These are phyloP conservation scores for Psilocybe tampanensis DNA, from an alignment of 768 basidiomycete genomes.

Conservation along the genomic window DNA sequence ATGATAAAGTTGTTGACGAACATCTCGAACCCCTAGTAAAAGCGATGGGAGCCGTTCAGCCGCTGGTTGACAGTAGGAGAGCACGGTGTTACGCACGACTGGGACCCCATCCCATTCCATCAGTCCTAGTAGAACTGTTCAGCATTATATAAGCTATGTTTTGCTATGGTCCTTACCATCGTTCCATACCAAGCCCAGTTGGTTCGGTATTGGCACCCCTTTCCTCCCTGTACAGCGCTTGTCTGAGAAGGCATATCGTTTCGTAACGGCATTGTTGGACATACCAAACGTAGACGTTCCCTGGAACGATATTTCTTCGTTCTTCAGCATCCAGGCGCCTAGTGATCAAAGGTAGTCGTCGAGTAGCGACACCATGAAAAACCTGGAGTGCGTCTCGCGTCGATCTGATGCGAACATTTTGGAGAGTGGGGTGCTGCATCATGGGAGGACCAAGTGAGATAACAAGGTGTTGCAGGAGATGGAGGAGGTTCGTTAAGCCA, in stretches of 20 bases:
- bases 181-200: slow-evolving; percentile 84
- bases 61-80: slow-evolving; percentile 1
- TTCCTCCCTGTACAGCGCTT: slow-evolving; percentile 56
- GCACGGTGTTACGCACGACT: slow-evolving; percentile 58
- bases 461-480: slow-evolving; percentile 19
- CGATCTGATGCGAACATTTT: slow-evolving; percentile 75
- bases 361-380: slow-evolving; percentile 74
- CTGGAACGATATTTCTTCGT: slow-evolving; percentile 68
- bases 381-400: slow-evolving; percentile 82
- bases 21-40: slow-evolving; percentile 58
- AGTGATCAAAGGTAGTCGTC: slow-evolving; percentile 73
- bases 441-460: slow-evolving; percentile 17
- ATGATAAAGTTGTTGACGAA: slow-evolving; percentile 27
- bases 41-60: slow-evolving; percentile 14
- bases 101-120: slow-evolving; percentile 83
- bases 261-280: slow-evolving; percentile 9
- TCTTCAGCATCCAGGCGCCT: slow-evolving; percentile 84
- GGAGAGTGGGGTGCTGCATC: slow-evolving; percentile 79
- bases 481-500: slow-evolving; percentile 20
- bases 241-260: neutral
- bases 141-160: slow-evolving; percentile 1
- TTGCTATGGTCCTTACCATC: slow-evolving; percentile 51
- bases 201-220: slow-evolving; percentile 81
- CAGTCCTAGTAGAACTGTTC: slow-evolving; percentile 35
- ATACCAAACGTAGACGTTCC: slow-evolving; percentile 81